Evolutionary conservation across 2,329 filamentous ascomycete species (phyloP), one percentile per base, ranked within the genome.

Genomic region (Pseudopithomyces maydicus): DNA sequence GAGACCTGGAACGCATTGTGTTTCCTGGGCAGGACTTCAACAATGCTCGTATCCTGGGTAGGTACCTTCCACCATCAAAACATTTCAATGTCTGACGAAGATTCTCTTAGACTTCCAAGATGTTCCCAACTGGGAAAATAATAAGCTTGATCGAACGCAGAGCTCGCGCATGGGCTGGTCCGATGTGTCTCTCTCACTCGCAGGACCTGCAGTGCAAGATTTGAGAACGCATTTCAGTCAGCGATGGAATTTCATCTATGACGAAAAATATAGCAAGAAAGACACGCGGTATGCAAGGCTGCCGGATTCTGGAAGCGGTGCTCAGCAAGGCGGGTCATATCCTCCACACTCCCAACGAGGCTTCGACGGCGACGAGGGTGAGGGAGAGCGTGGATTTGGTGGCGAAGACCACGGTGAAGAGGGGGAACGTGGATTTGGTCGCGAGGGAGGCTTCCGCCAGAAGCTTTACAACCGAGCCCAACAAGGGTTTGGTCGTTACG

Each of bases 11-110:
- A 56, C 80, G 85, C 23, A 91, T 91, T 42, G 76, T 97, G 11
- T 97, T 94, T 74, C 91, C 92, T 0, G 92, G 93, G 1, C 93
- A 97, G 71, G 93, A 97, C 68, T 97, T 91, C 80, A 97, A 97
- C 78, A 96, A 97, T 65, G 91, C 92, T 22, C 83, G 83, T 50
- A 87, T 96, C 33, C 90, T 90, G 72, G 93, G 72, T 74, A 95
- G 74, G 68, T 52, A 33, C 20, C 19, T 12, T 38, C 7, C 6
- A 32, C 20, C 32, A 12, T 33, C 12, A 10, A n/a, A 3, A 7
- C 14, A 15, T 39, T 33, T 22, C 36, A 2, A 20, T 5, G 8
- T 29, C 66, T 73, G 56, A 74, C 43, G 39, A 3, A 5, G 3
- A n/a, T n/a, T n/a, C 17, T 22, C 2, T 20, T 42, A 75, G 73